A percentile compares a stretch with the other conserved stretches of the same genome.
These are phyloP conservation scores for Phytopythium ostracodes DNA, from an alignment of 352 stramenopile genomes.

Conservation along the genomic window DNA sequence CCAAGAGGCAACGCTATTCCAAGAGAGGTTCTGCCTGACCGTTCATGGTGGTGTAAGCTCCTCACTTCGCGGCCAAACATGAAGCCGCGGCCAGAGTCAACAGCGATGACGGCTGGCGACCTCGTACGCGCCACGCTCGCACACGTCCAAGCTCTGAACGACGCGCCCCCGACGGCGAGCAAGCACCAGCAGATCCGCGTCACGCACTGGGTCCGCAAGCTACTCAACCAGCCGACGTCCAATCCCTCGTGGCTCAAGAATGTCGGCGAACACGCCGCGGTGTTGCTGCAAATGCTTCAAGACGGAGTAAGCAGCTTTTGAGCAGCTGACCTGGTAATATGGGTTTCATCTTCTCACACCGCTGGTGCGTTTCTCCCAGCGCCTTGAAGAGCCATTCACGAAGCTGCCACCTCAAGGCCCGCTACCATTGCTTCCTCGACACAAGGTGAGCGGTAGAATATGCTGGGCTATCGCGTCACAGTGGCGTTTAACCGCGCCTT, in stretches of 20 bases:
- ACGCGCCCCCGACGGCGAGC: slow-evolving; percentile 7
- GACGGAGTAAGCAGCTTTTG: slow-evolving; percentile 44
- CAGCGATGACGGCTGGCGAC: slow-evolving; percentile 8
- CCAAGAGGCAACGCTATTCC: neutral
- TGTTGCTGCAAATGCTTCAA: slow-evolving; percentile 49
- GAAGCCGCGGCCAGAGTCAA: neutral
- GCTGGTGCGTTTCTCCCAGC: slow-evolving; percentile 13
- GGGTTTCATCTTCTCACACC: too few relatives aligned
- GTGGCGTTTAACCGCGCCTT: neutral
- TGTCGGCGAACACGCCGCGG: slow-evolving; percentile 38
- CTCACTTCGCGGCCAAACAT: slow-evolving; percentile 1
- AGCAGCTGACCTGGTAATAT: too few relatives aligned
- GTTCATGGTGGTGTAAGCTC: neutral
- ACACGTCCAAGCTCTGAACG: slow-evolving; percentile 39
- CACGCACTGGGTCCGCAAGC: slow-evolving; percentile 51
- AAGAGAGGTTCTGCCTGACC: neutral
- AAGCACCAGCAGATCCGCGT: slow-evolving; percentile 68
- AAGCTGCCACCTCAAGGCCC: slow-evolving; percentile 63
- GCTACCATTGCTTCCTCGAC: slow-evolving; percentile 38
- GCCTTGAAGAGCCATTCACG: slow-evolving; percentile 48
- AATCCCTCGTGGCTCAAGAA: slow-evolving; percentile 60
- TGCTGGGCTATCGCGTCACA: neutral
- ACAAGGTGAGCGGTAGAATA: slow-evolving; percentile 21
- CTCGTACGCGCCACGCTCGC: slow-evolving; percentile 29
- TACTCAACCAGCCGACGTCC: slow-evolving; percentile 44